Evolutionary conservation across 140 eudicot genomes (phyloP), one percentile per base, ranked within the genome.

Genomic region (Stevia rebaudiana): DNA sequence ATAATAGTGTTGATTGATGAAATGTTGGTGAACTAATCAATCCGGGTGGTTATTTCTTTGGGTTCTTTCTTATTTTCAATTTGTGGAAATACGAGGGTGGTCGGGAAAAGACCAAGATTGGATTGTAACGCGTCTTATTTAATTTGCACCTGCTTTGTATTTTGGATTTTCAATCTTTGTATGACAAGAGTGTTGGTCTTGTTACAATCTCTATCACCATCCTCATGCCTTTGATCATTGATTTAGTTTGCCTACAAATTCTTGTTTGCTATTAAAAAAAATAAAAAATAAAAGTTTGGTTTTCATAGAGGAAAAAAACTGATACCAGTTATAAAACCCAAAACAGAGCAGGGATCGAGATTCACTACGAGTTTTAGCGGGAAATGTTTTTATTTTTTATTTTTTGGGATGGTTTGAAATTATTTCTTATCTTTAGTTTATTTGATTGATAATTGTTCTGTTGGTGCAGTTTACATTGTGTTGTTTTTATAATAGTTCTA

Each of bases 51-150:
- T 64, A 50, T 68, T 56, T 56, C 36, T 55, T 41, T 7, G 40
- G 42, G n/a, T 31, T 56, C 63, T 56, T 31, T 31, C 3, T 30
- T 31, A 56, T 56, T 31, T 56, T 43, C 43, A 23, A 64, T 70
- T 41, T 60, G 71, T 48, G 79, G 78, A 55, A 72, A 72, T 72
- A 64, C 54, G 77, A 31, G 22, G 55, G 57, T 46, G 63, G 71
- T 63, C 43, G 60, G 65, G 42, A 30, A 30, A 47, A 46, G 62
- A 46, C 54, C 23, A 33, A 44, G 28, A 67, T 68, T 60, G 75
- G 57, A 74, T 60, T 74, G 68, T 74, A 66, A 74, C 74, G 24
- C 11, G 19, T 64, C 44, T 64, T 12, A 67, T 67, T 73, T 74
- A 60, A 19, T 73, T 73, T 35, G 75, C 69, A 70, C 30, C 28